phyloP scores from a whole-genome alignment of 1,139 yeast species.

The Diutina sp. region DNA sequence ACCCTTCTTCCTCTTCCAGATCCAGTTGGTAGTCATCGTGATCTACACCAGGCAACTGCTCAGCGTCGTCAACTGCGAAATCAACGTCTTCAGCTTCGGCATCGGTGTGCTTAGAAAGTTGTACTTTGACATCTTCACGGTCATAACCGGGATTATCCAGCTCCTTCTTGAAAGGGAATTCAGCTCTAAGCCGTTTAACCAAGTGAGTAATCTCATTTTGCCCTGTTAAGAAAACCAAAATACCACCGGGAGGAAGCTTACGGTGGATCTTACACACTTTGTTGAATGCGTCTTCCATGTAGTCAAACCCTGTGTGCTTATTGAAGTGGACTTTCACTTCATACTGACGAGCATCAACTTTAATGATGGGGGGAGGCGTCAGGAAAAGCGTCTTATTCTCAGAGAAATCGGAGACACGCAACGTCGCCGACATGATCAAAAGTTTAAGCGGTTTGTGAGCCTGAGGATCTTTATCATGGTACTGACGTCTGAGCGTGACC shows the following conservation, averaged over 20 bases:
- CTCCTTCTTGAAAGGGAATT: conserved; percentile 48
- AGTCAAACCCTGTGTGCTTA: conserved; percentile 63
- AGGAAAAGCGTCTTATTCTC: conserved; percentile 63
- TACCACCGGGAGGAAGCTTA: conserved; percentile 87
- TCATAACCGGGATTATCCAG: conserved; percentile 9
- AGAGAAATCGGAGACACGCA: conserved; percentile 85
- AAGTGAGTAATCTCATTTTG: conserved; percentile 78
- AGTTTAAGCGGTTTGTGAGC: conserved; percentile 47
- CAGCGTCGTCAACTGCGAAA: conserved; percentile 40
- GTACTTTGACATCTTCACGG: conserved; percentile 25
- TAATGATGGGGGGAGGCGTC: conserved; percentile 78
- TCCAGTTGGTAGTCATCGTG: conserved; percentile 20
- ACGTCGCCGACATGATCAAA: conserved; percentile 88
- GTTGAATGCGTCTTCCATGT: conserved; percentile 75
- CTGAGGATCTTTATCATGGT: conserved; percentile 5
- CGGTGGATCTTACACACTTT: conserved; percentile 83
- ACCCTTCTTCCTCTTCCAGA: conserved; percentile 72
- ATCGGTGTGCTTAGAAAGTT: conserved; percentile 49
- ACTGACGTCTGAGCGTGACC: conserved; percentile 52
- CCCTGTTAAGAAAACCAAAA: conserved; percentile 84
- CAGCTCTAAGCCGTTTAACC: conserved; percentile 54
- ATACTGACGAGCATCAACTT: conserved; percentile 89
- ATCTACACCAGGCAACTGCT: conserved; percentile 9
- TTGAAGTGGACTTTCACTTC: conserved; percentile 92
- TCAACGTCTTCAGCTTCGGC: conserved; percentile 85